Evolutionary conservation across 164 flowering plant genomes (phyloP), one percentile per base, ranked within the genome.

Genomic region (Aristolochia contorta): DNA sequence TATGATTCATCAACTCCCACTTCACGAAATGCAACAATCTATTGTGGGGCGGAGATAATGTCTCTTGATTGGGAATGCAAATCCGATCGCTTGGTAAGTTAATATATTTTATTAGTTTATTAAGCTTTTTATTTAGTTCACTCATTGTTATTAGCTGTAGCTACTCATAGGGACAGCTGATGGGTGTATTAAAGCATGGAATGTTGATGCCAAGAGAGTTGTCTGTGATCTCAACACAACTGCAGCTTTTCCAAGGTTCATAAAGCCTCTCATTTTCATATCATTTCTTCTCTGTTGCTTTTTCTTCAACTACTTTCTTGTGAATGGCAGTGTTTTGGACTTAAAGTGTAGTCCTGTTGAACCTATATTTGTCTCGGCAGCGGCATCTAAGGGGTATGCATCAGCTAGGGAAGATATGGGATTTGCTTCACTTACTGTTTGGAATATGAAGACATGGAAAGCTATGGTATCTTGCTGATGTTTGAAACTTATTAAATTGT

Each of bases 361-460:
- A 59, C 91, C 98, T 48, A 82, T 92, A 59, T 92, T 92, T 79
- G 98, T 92, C 58, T 89, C 96, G 68, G 92, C 98, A 2, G 90
- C 98, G 63, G 85, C 98, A 70, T 92, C 98, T 54, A 78, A 71
- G 57, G 85, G 91, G 77, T 65, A 66, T 71, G 81, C 81, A 27
- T 65, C 80, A 51, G 72, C 72, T 69, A 67, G 67, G 67, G 58
- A 74, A 63, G 86, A 85, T 52, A 77, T 80, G 76, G 95, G 89
- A 19, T 82, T 76, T 74, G 96, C 98, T 69, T 89, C 96, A 58
- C 72, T 92, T 56, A 87, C 93, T 56, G 95, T 89, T 49, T 92
- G 98, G 96, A 92, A 87, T 79, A 89, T 92, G 98, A 89, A 82
- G 82, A 83, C 88, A 64, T 92, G 98, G 96, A 89, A 87, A 64